A percentile compares a stretch with the other conserved stretches of the same genome.
Conservation (phyloP, 2,329 filamentous ascomycete genomes). For the Cyclaneusma minus region DNA sequence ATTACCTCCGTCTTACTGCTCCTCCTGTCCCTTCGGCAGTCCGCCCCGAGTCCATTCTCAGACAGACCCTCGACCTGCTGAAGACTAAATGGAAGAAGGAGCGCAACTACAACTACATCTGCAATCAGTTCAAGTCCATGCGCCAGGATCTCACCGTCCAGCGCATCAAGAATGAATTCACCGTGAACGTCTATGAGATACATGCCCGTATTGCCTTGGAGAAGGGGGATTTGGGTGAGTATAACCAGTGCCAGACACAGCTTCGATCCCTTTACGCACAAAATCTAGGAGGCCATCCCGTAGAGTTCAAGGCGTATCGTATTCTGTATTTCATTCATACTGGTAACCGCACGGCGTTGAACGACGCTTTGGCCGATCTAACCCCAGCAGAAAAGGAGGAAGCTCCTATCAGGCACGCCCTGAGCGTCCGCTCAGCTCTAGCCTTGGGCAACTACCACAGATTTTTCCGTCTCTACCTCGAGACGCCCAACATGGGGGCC, state of each 20-base stretch:
- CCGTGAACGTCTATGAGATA: conserved; percentile 90
- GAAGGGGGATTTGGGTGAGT: conserved; percentile 99
- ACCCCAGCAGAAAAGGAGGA: conserved; percentile 90
- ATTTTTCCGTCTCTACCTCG: conserved; percentile 92
- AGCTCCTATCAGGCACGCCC: conserved; percentile 71
- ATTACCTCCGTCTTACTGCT: conserved; percentile 83
- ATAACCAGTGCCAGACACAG: conserved; percentile 99
- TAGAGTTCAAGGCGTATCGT: conserved; percentile 98
- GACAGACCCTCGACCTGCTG: conserved; percentile 72
- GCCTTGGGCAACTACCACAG: conserved; percentile 93
- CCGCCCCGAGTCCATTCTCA: conserved; percentile 65
- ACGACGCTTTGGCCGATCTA: conserved; percentile 97
- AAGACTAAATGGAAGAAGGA: conserved; percentile 93
- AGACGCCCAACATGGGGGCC: conserved; percentile 90
- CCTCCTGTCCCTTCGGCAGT: conserved; percentile 80
- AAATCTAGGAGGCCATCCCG: conserved; percentile 73
- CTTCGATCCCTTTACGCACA: conserved; percentile 79
- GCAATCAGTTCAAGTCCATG: conserved; percentile 97
- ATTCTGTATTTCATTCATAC: conserved; percentile 99
- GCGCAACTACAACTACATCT: conserved; percentile 92
- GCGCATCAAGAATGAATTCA: conserved; percentile 92
- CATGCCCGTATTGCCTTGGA: conserved; percentile 95
- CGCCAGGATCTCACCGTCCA: conserved; percentile 97
- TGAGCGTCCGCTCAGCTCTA: conserved; percentile 79
- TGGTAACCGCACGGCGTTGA: conserved; percentile 94